Evolutionary conservation across 192 early-diverging fungal species (phyloP).

Genomic region (Mortierella alpina): DNA sequence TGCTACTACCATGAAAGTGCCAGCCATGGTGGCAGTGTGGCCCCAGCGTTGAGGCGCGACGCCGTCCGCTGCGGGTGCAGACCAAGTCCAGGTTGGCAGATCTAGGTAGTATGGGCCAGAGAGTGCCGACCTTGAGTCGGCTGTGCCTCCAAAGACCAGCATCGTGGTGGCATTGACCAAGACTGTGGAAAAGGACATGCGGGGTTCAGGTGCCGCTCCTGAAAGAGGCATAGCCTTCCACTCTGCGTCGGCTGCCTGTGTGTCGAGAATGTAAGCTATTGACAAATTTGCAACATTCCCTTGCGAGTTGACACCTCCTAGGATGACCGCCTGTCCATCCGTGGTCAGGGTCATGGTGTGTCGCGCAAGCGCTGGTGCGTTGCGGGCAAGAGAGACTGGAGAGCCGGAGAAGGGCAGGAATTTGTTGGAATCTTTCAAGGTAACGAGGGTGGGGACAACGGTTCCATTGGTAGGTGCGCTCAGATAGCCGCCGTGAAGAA

Average conservation of each 20-base stretch:
- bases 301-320: conserved; percentile 29
- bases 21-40: conserved; percentile 42
- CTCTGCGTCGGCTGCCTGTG: conserved; percentile 19
- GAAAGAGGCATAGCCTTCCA: conserved; percentile 18
- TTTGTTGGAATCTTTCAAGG: conserved; percentile 23
- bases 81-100: conserved; percentile 48
- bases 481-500: conserved; percentile 41
- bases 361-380: conserved; percentile 35
- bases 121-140: conserved; percentile 19
- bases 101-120: conserved; percentile 29
- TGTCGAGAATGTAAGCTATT: conserved; percentile 32
- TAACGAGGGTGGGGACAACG: conserved; percentile 25
- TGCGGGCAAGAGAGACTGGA: conserved; percentile 26
- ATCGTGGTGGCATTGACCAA: conserved; percentile 40
- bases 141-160: conserved; percentile 45
- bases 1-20: conserved; percentile 38
- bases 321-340: conserved; percentile 31
- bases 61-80: conserved; percentile 25
- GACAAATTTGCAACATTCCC: conserved; percentile 28
- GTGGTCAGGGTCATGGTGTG: conserved; percentile 51
- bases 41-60: conserved; percentile 37
- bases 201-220: conserved; percentile 41
- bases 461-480: conserved; percentile 26
- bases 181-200: conserved; percentile 45
- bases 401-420: conserved; percentile 19